A percentile compares a stretch with the other conserved stretches of the same genome.
Conservation (phyloP, 2,329 filamentous ascomycete species). For the Cladosporium sp. region DNA sequence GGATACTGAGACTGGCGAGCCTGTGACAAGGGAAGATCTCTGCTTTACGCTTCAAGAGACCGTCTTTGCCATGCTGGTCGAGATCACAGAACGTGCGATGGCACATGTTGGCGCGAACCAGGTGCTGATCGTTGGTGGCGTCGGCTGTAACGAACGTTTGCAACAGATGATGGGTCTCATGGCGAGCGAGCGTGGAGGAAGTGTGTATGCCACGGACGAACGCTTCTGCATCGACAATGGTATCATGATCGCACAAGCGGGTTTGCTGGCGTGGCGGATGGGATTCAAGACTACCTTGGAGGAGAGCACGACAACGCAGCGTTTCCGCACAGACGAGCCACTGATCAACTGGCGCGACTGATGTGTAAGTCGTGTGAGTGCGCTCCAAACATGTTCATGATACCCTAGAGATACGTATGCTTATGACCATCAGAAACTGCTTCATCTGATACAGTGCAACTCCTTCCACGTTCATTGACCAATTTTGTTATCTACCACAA, state of each 20-base stretch:
- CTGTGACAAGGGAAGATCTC: constrained; percentile 74
- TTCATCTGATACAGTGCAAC: too few relatives aligned
- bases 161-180: constrained; percentile 99
- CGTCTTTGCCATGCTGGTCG: constrained; percentile 92
- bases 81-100: constrained; percentile 98
- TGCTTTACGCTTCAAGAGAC: constrained; percentile 97
- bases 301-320: constrained; percentile 66
- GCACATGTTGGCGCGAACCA: constrained; percentile 88
- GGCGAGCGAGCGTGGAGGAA: constrained; percentile 82
- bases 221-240: constrained; percentile 98
- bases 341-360: constrained; percentile 47
- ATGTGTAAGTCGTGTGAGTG: neutral
- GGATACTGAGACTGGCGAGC: constrained; percentile 48
- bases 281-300: constrained; percentile 73
- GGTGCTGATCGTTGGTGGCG: constrained; percentile 91
- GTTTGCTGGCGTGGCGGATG: constrained; percentile 75
- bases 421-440: neutral
- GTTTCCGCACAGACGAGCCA: constrained; percentile 49
- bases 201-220: constrained; percentile 92
- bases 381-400: neutral
- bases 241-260: constrained; percentile 99
- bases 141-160: constrained; percentile 88
- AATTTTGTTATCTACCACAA: too few relatives aligned
- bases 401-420: constrained; percentile 5
- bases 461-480: too few relatives aligned